These are phyloP conservation scores for Exutisphaerella laricina DNA, from an alignment of 2,329 filamentous ascomycete species.

Conservation along the genomic window DNA sequence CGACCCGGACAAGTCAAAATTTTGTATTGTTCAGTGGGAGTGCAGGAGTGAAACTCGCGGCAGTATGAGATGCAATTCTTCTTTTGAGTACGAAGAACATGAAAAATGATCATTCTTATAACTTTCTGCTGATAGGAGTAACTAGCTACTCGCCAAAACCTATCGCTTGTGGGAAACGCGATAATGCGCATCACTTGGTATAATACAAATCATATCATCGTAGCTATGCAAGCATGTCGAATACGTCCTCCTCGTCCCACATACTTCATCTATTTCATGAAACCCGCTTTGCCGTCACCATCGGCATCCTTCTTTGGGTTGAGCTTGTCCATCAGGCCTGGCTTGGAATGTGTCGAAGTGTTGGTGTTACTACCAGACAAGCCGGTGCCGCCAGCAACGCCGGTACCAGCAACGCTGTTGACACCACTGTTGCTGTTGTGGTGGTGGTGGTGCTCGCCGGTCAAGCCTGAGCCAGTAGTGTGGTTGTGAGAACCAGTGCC, in stretches of 20 bases:
- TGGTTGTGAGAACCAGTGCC: background rate
- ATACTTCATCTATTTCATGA: slow-evolving; percentile 46
- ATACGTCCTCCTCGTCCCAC: too few species aligned
- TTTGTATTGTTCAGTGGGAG: too few species aligned
- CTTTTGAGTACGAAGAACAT: too few species aligned
- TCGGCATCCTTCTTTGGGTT: slow-evolving; percentile 52
- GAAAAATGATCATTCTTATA: too few species aligned
- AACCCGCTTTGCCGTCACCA: slow-evolving; percentile 51
- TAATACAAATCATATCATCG: background rate
- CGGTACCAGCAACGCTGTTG: background rate
- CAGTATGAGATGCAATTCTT: too few species aligned
- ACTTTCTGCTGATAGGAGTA: too few species aligned
- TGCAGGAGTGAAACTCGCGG: too few species aligned
- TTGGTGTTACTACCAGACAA: background rate
- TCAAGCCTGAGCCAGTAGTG: background rate
- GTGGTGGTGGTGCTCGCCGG: background rate
- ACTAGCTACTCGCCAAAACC: too few species aligned
- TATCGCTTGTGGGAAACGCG: too few species aligned
- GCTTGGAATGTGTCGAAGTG: slow-evolving; percentile 33
- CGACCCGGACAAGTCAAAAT: too few species aligned
- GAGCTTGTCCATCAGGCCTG: slow-evolving; percentile 48
- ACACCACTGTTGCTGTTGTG: background rate
- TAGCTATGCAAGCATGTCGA: too few species aligned
- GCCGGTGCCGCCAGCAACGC: background rate
- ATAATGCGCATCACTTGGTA: too few species aligned